phyloP scores from a whole-genome alignment of 2,329 filamentous ascomycete species.

The Fusarium kyushuense region DNA sequence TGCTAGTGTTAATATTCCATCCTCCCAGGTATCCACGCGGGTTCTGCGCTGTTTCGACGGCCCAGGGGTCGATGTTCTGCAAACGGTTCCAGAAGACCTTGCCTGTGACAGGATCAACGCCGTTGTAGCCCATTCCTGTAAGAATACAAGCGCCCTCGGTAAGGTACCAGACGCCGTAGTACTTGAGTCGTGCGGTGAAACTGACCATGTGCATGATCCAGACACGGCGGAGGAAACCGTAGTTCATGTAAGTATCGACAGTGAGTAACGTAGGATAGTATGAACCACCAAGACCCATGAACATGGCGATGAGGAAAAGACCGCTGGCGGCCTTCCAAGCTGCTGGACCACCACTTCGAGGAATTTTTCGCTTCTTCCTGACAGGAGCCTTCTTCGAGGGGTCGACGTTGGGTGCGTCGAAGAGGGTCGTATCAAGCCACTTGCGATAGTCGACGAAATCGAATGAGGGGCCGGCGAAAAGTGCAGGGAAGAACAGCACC shows the following conservation, averaged over 20 bases:
- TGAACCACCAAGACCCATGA: constrained; percentile 76
- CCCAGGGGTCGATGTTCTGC: constrained; percentile 88
- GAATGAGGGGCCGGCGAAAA: constrained; percentile 92
- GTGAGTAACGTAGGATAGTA: constrained; percentile 75
- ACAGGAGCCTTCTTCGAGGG: constrained; percentile 87
- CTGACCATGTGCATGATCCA: constrained; percentile 87
- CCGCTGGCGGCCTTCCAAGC: constrained; percentile 79
- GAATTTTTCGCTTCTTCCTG: constrained; percentile 90
- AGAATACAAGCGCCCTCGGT: constrained; percentile 96
- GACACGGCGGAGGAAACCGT: constrained; percentile 77
- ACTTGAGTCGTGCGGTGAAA: constrained; percentile 86
- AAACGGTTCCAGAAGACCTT: constrained; percentile 89
- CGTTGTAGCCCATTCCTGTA: constrained; percentile 93
- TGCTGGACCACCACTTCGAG: constrained; percentile 88
- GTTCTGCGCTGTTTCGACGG: constrained; percentile 91
- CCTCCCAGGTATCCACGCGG: constrained; percentile 89
- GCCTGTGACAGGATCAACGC: constrained; percentile 85
- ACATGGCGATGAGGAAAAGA: constrained; percentile 81
- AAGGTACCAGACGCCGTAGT: constrained; percentile 95
- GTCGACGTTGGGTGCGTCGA: constrained; percentile 84
- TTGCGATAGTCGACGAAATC: constrained; percentile 93
- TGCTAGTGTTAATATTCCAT: constrained; percentile 99
- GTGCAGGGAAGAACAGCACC: constrained; percentile 92
- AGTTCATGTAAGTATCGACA: constrained; percentile 73
- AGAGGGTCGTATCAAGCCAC: constrained; percentile 96